Base-by-base conservation (phyloP, 2,329 filamentous ascomycete species). In the Aspergillus sojae region DNA sequence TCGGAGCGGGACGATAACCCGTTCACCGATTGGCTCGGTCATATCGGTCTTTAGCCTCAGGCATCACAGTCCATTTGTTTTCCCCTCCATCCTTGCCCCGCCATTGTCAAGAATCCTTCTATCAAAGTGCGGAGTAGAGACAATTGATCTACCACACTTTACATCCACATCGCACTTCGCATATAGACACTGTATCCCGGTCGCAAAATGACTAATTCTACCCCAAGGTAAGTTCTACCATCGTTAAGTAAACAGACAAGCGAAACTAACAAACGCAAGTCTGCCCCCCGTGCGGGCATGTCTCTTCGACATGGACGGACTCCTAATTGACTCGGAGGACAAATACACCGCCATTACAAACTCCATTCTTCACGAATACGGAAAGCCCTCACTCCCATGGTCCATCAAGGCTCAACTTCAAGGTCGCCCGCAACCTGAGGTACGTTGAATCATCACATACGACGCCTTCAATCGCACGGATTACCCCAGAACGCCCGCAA, bases 281-380 rank as follows among this genome's bases (percentile, higher is more conserved):
- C 89, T 93, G 78, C 91, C 92, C 23, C 88, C 90, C 54, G 85
- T 98, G 63, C 87, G 93, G 70, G 95, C 94, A 70, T 97, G 94
- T 79, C 89, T 99, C 68, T 98, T 99, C 78, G 95, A 99, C 83
- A 97, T 98, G 94, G 95, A 99, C 79, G 95, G 95, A 65, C 89
- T 99, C 41, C 87, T 99, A 23, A 91, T 99, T 75, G 89, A 98
- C 79, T 93, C 92, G 39, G 95, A 98, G 82, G 95, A 98, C 74
- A 82, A 88, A 63, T 98, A 98, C 83, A 95, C 93, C 0, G 76
- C 86, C 30, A 91, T 91, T 79, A 91, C 93, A 65, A 97, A 99
- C 80, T 83, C 88, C 28, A 86, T 98, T 43, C 89, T 99, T 45
- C 83, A 85, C 62, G 88, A 91, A 74, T 92, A 95, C 78, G 86